Conservation (phyloP, 1,139 yeast species). For the Lodderomyces oxycetoniae region DNA sequence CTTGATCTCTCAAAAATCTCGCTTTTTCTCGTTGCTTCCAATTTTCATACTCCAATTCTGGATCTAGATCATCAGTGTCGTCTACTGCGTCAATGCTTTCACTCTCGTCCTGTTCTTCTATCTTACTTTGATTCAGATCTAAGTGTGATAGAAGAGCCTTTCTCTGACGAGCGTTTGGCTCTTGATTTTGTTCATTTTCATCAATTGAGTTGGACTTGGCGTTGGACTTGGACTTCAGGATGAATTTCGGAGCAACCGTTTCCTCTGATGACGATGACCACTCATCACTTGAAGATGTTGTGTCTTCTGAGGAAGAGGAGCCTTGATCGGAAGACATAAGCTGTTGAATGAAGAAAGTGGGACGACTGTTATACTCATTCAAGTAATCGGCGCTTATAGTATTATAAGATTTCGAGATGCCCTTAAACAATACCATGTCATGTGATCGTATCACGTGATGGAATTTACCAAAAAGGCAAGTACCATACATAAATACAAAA, state of each 20-base stretch:
- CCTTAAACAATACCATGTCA: no score
- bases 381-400: no score
- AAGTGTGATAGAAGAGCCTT: constrained; percentile 4
- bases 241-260: background rate
- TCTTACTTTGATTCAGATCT: constrained; percentile 1
- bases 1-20: constrained; percentile 29
- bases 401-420: no score
- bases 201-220: no score
- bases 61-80: constrained; percentile 40
- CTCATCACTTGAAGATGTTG: constrained; percentile 8
- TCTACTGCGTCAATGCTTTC: constrained; percentile 26
- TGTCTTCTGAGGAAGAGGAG: constrained; percentile 8
- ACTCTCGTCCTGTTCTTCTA: background rate
- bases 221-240: constrained; percentile 9
- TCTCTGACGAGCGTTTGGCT: background rate
- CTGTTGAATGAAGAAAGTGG: no score
- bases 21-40: constrained; percentile 34
- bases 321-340: background rate
- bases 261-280: constrained; percentile 6
- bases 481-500: no score
- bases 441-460: no score
- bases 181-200: constrained; percentile 1
- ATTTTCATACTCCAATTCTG: constrained; percentile 31
- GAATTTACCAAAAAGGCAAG: no score
- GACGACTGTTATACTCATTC: no score